phyloP scores from a whole-genome alignment of 148 eudicot genomes.

The Nyssa sinensis region DNA sequence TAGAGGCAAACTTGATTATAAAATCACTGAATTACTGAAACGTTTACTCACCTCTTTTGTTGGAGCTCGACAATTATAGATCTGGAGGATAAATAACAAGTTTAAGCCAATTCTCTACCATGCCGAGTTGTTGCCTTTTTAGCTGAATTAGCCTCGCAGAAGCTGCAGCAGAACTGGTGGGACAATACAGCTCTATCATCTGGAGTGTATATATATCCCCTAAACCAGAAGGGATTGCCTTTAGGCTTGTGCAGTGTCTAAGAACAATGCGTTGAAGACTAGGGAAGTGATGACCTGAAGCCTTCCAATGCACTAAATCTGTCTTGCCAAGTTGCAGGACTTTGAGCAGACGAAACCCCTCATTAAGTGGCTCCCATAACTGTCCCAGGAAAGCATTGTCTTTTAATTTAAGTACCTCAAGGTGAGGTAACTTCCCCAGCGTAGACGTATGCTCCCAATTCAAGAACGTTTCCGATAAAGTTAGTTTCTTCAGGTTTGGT shows the following conservation, averaged over 20 bases:
- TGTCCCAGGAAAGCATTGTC: constrained; percentile 14
- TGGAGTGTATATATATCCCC: neutral
- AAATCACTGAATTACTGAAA: too few species aligned
- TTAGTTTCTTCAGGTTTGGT: constrained; percentile 8
- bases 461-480: constrained; percentile 6
- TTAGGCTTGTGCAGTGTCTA: neutral
- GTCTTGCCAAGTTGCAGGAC: constrained; percentile 7
- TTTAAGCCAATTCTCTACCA: too few species aligned
- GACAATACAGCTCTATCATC: too few species aligned
- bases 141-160: too few species aligned
- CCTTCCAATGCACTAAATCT: constrained; percentile 12
- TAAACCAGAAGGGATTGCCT: neutral
- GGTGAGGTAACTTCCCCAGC: neutral
- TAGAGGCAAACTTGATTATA: too few species aligned
- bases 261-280: neutral
- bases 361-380: neutral
- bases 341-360: constrained; percentile 7
- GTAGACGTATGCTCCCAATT: constrained; percentile 13
- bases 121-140: too few species aligned
- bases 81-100: too few species aligned
- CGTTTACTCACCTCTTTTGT: too few species aligned
- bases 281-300: constrained; percentile 4
- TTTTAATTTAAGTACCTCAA: constrained; percentile 23
- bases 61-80: too few species aligned
- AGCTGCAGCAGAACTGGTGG: too few species aligned